Evolutionary conservation across 2,329 filamentous ascomycete genomes (phyloP), one percentile per base, ranked within the genome.

Genomic region (Metarhizium sp.): DNA sequence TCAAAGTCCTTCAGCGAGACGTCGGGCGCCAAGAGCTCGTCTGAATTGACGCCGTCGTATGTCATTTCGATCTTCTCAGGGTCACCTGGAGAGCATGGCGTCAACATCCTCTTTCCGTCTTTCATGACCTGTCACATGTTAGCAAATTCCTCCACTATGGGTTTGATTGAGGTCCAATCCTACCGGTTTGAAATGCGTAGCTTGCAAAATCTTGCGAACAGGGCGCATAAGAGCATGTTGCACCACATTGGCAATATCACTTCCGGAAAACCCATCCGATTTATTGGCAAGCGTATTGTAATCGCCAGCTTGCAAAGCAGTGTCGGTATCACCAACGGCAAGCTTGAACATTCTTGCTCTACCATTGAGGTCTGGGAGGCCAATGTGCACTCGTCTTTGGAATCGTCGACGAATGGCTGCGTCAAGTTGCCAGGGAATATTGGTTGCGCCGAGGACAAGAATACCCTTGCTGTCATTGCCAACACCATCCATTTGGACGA

Each of bases 401-500:
- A 99, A 99, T 67, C 94, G 90, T 71, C 94, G 84, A 63, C 94
- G 86, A 64, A 99, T 99, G 63, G 94, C 94, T 11, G 90, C 88
- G 70, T 99, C 94, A 51, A 99, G 80, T 77, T 99, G 92, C 94
- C 94, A 99, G 18, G 94, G 94, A 59, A 99, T 97, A 69, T 99
- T 99, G 55, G 94, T 99, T 54, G 94, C 94, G 58, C 94, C 94
- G 3, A 99, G 82, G 45, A 99, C 95, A 29, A 99, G 78, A 8
- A 99, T 92, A 20, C 92, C 94, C 65, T 88, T 91, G 59, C 88
- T 92, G 72, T 99, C 94, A 60, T 95, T 92, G 59, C 94, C 95
- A 10, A 99, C 94, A 73, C 94, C 95, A 65, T 99, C 94, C 94
- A 99, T 99, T 73, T 99, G 94, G 18, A 99, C 92, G 14, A 99